These are phyloP conservation scores for Clonostachys sp. DNA, from an alignment of 2,329 filamentous ascomycete genomes.

Conservation along the genomic window DNA sequence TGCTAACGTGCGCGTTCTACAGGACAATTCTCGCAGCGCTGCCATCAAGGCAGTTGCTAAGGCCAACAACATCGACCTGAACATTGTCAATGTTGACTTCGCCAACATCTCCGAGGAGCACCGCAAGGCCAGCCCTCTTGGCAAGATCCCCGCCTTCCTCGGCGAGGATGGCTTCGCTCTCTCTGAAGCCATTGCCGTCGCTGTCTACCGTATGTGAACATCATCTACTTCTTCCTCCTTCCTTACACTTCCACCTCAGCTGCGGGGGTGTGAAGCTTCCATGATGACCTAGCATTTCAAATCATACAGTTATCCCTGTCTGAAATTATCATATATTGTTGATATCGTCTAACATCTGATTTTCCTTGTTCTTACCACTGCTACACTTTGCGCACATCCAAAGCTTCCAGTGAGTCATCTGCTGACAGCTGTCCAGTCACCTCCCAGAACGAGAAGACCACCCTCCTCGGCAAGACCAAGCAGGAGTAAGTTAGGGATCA, in stretches of 20 bases:
- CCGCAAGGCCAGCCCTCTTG: slow-evolving; percentile 78
- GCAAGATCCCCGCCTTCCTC: slow-evolving; percentile 90
- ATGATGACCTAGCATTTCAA: slow-evolving; percentile 68
- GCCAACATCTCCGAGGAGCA: slow-evolving; percentile 69
- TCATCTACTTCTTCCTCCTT: slow-evolving; percentile 3
- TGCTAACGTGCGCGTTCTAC: slow-evolving; percentile 18
- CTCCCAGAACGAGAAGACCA: slow-evolving; percentile 99
- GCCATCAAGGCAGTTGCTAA: slow-evolving; percentile 91
- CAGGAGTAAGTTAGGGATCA: slow-evolving; percentile 69
- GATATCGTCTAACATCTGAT: slow-evolving; percentile 87
- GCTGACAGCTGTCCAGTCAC: slow-evolving; percentile 62
- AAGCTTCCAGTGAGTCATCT: slow-evolving; percentile 1
- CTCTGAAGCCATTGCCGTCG: slow-evolving; percentile 88
- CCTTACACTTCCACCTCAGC: slow-evolving; percentile 7
- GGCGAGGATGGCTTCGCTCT: slow-evolving; percentile 88
- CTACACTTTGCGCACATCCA: slow-evolving; percentile 9
- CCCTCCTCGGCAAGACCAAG: slow-evolving; percentile 99
- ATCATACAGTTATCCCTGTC: slow-evolving; percentile 98
- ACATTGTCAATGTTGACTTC: slow-evolving; percentile 70
- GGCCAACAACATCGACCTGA: slow-evolving; percentile 91
- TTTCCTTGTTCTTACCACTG: slow-evolving; percentile 24
- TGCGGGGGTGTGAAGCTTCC: slow-evolving; percentile 3
- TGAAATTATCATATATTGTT: slow-evolving; percentile 62
- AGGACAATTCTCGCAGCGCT: slow-evolving; percentile 88
- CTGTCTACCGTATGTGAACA: slow-evolving; percentile 84